A percentile compares a stretch with the other conserved stretches of the same genome.
Conservation (phyloP, 179 eudicot species). For the Carnegiea gigantea region DNA sequence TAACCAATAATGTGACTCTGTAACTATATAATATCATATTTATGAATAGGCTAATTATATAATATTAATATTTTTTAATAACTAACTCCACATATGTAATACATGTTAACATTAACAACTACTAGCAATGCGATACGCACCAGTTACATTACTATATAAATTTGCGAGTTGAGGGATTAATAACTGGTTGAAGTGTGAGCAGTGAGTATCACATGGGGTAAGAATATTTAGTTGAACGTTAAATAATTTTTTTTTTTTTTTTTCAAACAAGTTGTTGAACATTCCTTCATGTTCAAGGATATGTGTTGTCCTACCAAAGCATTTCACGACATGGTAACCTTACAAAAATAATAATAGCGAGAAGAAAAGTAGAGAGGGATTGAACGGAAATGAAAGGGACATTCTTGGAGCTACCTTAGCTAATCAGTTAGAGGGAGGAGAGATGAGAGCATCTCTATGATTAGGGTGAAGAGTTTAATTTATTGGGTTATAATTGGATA, state of each 20-base stretch:
- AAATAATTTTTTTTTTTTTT: neutral
- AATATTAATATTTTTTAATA: no score
- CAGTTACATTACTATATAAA: neutral
- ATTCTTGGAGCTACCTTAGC: neutral
- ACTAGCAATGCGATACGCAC: neutral
- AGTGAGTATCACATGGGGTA: neutral
- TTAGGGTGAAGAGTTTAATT: neutral
- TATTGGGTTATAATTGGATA: neutral
- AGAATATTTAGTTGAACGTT: constrained; percentile 7
- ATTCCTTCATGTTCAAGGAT: constrained; percentile 8
- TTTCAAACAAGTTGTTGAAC: constrained; percentile 5
- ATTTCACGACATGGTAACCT: neutral
- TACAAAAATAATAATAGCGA: neutral
- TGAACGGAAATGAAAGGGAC: neutral
- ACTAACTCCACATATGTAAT: no score
- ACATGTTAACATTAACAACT: neutral
- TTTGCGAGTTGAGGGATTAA: neutral
- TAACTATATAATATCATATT: no score
- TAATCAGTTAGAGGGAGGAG: neutral
- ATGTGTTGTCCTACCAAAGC: neutral
- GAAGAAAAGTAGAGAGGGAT: neutral
- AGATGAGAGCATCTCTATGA: neutral
- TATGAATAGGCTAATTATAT: no score
- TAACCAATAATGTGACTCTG: no score
- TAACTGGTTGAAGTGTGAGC: neutral